phyloP scores from a whole-genome alignment of 495 filamentous ascomycete genomes.

The Aspergillus ostianus region DNA sequence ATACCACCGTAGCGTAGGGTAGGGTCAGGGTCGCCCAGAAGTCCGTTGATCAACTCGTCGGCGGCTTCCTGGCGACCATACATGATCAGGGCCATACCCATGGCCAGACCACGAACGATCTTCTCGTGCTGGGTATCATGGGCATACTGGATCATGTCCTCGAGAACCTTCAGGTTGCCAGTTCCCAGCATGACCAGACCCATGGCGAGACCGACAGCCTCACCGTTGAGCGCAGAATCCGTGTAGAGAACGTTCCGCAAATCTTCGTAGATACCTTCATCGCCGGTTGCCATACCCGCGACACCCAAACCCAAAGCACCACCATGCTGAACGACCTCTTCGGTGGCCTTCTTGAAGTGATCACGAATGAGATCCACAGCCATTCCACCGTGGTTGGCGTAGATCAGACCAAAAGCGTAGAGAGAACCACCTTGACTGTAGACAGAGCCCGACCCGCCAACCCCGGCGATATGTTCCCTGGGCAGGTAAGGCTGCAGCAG shows the following conservation, averaged over 20 bases:
- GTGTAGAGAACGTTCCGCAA: constrained; percentile 82
- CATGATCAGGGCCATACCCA: constrained; percentile 99
- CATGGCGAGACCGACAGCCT: constrained; percentile 93
- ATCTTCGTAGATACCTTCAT: constrained; percentile 86
- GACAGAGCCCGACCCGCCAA: constrained; percentile 70
- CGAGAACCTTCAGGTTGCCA: constrained; percentile 83
- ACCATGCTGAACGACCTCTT: constrained; percentile 97
- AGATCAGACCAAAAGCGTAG: constrained; percentile 94
- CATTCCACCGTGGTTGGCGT: constrained; percentile 93
- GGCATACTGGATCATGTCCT: constrained; percentile 96
- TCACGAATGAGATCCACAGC: constrained; percentile 85
- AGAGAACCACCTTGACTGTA: constrained; percentile 96
- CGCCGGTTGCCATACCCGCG: constrained; percentile 94
- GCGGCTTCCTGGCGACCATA: constrained; percentile 92
- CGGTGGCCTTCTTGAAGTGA: constrained; percentile 80
- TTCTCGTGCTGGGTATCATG: constrained; percentile 99
- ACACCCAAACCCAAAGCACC: constrained; percentile 94
- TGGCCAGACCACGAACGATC: constrained; percentile 89
- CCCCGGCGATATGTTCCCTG: constrained; percentile 57
- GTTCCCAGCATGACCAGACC: constrained; percentile 97
- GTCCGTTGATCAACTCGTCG: constrained; percentile 88
- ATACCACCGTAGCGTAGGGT: constrained; percentile 96
- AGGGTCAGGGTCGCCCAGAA: constrained; percentile 91
- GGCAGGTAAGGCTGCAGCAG: constrained; percentile 94
- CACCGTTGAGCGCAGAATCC: constrained; percentile 93